These are phyloP conservation scores for Yamadazyma oceani DNA, from an alignment of 1,139 yeast genomes.

Conservation along the genomic window DNA sequence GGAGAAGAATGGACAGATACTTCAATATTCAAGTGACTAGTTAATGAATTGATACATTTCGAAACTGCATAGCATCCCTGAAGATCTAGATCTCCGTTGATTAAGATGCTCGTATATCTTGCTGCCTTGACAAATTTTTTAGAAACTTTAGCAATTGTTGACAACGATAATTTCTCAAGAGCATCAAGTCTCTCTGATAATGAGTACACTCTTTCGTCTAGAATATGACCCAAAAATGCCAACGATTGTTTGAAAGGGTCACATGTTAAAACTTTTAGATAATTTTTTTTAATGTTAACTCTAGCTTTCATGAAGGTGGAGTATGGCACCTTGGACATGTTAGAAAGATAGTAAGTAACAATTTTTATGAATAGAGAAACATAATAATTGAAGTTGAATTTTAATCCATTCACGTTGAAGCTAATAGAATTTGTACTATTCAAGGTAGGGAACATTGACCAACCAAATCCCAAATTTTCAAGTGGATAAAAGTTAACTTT, in stretches of 20 bases:
- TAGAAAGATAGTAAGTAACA: slow-evolving; percentile 17
- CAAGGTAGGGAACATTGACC: slow-evolving; percentile 52
- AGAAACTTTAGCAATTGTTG: slow-evolving; percentile 17
- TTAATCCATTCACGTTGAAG: slow-evolving; percentile 51
- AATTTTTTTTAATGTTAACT: slow-evolving; percentile 41
- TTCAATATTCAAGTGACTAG: slow-evolving; percentile 14
- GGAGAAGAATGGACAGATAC: no score
- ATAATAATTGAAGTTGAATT: slow-evolving; percentile 32
- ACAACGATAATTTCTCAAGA: slow-evolving; percentile 28
- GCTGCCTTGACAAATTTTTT: slow-evolving; percentile 23
- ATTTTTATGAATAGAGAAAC: slow-evolving; percentile 21
- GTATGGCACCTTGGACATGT: slow-evolving; percentile 20
- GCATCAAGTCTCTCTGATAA: slow-evolving; percentile 47
- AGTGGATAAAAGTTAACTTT: slow-evolving; percentile 48
- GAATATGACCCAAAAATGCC: slow-evolving; percentile 45
- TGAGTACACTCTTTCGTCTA: slow-evolving; percentile 55
- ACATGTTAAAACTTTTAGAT: slow-evolving; percentile 36
- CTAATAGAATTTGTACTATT: slow-evolving; percentile 51
- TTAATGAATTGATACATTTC: slow-evolving; percentile 14
- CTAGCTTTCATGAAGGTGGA: slow-evolving; percentile 44
- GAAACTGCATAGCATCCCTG: slow-evolving; percentile 14
- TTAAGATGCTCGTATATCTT: slow-evolving; percentile 36
- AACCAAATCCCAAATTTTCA: slow-evolving; percentile 50
- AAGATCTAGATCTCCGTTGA: slow-evolving; percentile 48
- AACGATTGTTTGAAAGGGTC: slow-evolving; percentile 44